These are phyloP conservation scores for Suhomyces bribrorum DNA, from an alignment of 1,139 yeast species.

Conservation along the genomic window DNA sequence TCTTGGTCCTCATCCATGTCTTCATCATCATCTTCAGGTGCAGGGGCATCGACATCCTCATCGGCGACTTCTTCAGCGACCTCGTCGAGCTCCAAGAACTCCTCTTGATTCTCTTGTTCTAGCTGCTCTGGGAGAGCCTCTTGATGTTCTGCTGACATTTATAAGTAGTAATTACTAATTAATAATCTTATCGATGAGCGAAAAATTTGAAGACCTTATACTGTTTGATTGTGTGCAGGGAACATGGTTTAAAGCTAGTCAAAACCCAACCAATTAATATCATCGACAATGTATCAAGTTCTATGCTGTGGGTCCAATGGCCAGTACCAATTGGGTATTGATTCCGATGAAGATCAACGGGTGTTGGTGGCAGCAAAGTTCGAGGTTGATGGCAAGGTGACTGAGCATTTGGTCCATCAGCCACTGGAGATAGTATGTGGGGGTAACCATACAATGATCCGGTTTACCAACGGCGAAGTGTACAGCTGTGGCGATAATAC, in stretches of 20 bases:
- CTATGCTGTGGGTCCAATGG: slow-evolving; percentile 86
- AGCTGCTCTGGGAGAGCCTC: slow-evolving; percentile 15
- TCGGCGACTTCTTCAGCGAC: slow-evolving; percentile 59
- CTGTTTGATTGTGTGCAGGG: slow-evolving; percentile 10
- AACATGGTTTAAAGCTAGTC: not conserved
- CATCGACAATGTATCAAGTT: slow-evolving; percentile 25
- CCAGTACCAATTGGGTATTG: slow-evolving; percentile 68
- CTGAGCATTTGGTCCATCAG: slow-evolving; percentile 7
- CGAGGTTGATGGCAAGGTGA: slow-evolving; percentile 14
- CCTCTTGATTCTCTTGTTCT: slow-evolving; percentile 42
- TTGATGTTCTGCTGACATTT: slow-evolving; percentile 11
- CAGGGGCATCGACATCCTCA: slow-evolving; percentile 31
- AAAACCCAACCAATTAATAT: not conserved
- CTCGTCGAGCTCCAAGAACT: slow-evolving; percentile 56
- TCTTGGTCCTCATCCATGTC: slow-evolving; percentile 28
- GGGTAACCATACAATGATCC: slow-evolving; percentile 80
- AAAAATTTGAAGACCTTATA: slow-evolving; percentile 8
- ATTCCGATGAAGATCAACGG: slow-evolving; percentile 54
- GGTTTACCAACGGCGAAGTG: slow-evolving; percentile 53
- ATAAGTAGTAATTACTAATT: slow-evolving; percentile 1
- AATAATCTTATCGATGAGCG: slow-evolving; percentile 12
- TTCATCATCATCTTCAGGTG: slow-evolving; percentile 45
- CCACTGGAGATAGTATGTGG: slow-evolving; percentile 63
- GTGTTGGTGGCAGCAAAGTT: slow-evolving; percentile 30
- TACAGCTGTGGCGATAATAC: slow-evolving; percentile 63